These are phyloP conservation scores for Sorghum bicolor DNA, from an alignment of 176 grass and related monocot genomes.

Conservation along the genomic window Sorghum_bicolor_NCBIv3 NC_012877.2:5094501-5095000, in stretches of 20 bases:
- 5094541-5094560: too few relatives aligned
- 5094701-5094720: not conserved
- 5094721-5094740: not conserved
- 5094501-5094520: too few relatives aligned
- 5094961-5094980: constrained; percentile 14
- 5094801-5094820: not conserved
- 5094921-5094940: not conserved
- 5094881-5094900: not conserved
- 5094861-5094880: not conserved
- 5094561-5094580: not conserved
- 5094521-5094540: too few relatives aligned
- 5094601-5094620: not conserved
- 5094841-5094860: not conserved
- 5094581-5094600: not conserved
- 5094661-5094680: not conserved
- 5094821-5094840: not conserved
- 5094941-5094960: not conserved
- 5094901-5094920: not conserved
- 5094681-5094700: not conserved
- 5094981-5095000: constrained; percentile 26
- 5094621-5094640: not conserved
- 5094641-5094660: not conserved
- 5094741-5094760: not conserved
- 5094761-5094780: not conserved
- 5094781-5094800: not conserved